Conservation (phyloP, 1,284 basidiomycete species). For the Papiliotrema terrestris region DNA sequence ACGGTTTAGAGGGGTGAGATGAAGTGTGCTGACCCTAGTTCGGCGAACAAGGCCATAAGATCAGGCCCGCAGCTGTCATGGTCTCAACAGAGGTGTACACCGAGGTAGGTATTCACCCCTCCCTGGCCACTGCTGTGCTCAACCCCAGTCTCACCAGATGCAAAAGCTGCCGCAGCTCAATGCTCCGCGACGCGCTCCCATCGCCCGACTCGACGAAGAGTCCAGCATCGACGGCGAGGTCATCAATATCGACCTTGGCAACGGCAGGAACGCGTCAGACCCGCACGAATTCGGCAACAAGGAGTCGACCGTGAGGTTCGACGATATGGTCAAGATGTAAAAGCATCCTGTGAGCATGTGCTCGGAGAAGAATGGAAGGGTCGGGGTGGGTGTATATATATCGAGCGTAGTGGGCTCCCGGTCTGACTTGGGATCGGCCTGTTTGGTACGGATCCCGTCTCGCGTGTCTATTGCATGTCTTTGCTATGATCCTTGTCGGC, state of each 20-base stretch:
- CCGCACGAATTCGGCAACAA: background rate
- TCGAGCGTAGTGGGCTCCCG: too few species aligned
- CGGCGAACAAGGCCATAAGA: background rate
- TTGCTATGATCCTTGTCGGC: too few species aligned
- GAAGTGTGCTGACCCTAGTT: background rate
- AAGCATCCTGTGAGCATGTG: background rate
- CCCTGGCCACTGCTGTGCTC: background rate
- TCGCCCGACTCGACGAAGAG: background rate
- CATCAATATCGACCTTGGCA: too few species aligned
- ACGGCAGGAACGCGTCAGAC: background rate
- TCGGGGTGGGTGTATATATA: too few species aligned
- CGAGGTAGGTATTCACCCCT: background rate
- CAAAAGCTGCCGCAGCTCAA: background rate
- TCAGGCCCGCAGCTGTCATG: constrained; percentile 5
- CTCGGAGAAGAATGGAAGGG: background rate
- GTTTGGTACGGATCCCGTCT: too few species aligned
- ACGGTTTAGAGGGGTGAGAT: too few species aligned
- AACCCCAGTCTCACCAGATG: background rate
- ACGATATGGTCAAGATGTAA: background rate
- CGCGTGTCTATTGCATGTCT: too few species aligned
- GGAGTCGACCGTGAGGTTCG: background rate
- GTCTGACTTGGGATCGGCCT: too few species aligned
- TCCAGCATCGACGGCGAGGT: background rate
- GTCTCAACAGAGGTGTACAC: constrained; percentile 6
- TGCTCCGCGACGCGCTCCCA: background rate